These are phyloP conservation scores for Mantamonas sphyraenae DNA, from an alignment of 78 protist genomes.

Conservation along the genomic window DNA sequence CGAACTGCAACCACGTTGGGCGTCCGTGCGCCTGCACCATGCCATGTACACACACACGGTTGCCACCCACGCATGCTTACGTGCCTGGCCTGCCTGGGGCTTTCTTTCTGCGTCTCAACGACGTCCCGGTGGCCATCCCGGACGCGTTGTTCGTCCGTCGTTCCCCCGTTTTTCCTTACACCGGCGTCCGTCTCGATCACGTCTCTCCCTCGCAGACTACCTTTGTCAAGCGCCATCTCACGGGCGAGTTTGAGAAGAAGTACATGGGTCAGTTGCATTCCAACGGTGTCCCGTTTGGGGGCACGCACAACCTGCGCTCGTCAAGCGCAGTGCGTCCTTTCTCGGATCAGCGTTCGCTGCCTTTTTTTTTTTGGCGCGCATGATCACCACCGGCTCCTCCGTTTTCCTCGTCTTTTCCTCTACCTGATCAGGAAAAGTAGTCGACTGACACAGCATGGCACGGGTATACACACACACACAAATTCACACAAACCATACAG, in stretches of 20 bases:
- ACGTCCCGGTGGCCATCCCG: too few species aligned
- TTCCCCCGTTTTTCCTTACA: neutral
- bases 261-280: slow-evolving; percentile 76
- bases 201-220: slow-evolving; percentile 77
- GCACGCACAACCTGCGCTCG: neutral
- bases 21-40: too few species aligned
- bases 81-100: too few species aligned
- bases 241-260: slow-evolving; percentile 96
- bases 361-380: neutral
- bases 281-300: neutral
- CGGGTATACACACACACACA: too few species aligned
- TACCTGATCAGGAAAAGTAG: neutral
- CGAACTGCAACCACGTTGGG: too few species aligned
- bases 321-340: neutral
- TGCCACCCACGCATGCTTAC: too few species aligned
- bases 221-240: slow-evolving; percentile 97
- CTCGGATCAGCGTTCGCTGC: neutral
- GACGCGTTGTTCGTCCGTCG: too few species aligned
- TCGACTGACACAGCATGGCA: too few species aligned
- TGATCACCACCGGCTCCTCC: neutral
- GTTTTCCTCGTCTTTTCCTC: neutral
- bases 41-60: too few species aligned
- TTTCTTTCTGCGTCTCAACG: too few species aligned
- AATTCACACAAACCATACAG: too few species aligned
- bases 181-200: neutral